A percentile compares a stretch with the other conserved stretches of the same genome.
These are phyloP conservation scores for Tricholoma sp. DNA, from an alignment of 768 basidiomycete species.

Conservation along the genomic window DNA sequence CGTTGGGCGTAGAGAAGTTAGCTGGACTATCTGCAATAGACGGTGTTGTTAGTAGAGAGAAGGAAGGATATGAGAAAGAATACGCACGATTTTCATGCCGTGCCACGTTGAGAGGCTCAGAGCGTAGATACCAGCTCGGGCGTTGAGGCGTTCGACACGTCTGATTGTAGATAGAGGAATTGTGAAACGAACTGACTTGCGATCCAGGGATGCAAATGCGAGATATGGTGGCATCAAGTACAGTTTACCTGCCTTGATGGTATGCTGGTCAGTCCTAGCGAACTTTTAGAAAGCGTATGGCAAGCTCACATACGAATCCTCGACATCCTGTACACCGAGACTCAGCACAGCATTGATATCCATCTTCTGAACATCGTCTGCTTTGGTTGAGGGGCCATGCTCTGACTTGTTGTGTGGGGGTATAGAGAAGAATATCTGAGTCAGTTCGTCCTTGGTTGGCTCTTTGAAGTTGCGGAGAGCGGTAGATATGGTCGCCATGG, in stretches of 20 bases:
- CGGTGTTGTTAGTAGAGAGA: background rate
- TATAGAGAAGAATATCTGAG: conserved; percentile 83
- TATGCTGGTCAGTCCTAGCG: background rate
- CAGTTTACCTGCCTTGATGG: conserved; percentile 77
- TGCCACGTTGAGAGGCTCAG: conserved; percentile 93
- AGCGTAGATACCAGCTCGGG: conserved; percentile 94
- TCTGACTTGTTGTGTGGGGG: conserved; percentile 35
- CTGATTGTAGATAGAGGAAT: conserved; percentile 90
- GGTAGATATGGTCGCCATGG: conserved; percentile 79
- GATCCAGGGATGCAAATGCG: conserved; percentile 85
- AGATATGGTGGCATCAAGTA: conserved; percentile 87
- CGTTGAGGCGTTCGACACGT: conserved; percentile 90
- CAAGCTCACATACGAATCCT: conserved; percentile 88
- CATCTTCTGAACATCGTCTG: conserved; percentile 57
- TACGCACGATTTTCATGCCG: conserved; percentile 82
- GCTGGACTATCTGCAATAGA: conserved; percentile 70
- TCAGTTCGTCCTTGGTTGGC: conserved; percentile 82
- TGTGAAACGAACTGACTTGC: conserved; percentile 88
- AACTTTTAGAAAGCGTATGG: background rate
- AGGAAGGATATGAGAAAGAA: background rate
- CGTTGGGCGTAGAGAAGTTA: conserved; percentile 89
- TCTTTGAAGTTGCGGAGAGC: conserved; percentile 91
- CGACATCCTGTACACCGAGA: conserved; percentile 70
- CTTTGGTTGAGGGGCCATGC: background rate
- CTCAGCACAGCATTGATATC: conserved; percentile 89